Conservation (phyloP, 2,329 filamentous ascomycete species). For the Leptographium procerum region DNA sequence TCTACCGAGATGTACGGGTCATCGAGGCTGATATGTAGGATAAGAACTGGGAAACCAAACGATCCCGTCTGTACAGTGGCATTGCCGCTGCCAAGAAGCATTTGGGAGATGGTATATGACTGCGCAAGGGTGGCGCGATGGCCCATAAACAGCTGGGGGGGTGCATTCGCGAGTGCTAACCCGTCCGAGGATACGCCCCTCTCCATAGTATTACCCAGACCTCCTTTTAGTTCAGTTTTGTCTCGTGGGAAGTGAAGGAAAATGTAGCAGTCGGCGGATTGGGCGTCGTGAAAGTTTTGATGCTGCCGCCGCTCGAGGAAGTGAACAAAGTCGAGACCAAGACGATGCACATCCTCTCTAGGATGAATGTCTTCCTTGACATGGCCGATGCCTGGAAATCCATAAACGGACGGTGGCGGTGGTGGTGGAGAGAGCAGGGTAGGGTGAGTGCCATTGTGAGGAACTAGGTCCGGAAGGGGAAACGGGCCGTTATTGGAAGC, state of each 20-base stretch:
- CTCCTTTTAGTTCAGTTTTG: not conserved
- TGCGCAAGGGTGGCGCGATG: conserved; percentile 12
- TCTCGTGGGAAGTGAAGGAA: conserved; percentile 6
- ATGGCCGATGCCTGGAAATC: not conserved
- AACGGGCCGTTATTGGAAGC: conserved; percentile 3
- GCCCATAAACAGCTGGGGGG: conserved; percentile 8
- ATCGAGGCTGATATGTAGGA: conserved; percentile 3
- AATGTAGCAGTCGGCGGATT: conserved; percentile 12
- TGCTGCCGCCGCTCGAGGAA: conserved; percentile 8
- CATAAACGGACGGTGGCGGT: not conserved
- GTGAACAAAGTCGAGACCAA: conserved; percentile 8
- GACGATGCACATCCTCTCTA: not conserved
- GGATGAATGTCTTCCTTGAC: not conserved
- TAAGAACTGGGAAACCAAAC: conserved; percentile 6
- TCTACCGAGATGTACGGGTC: conserved; percentile 10
- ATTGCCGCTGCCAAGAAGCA: conserved; percentile 3
- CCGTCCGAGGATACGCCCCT: no score
- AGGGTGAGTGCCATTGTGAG: conserved; percentile 1
- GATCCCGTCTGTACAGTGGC: conserved; percentile 5
- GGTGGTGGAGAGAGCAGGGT: conserved; percentile 6
- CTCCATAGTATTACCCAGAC: no score
- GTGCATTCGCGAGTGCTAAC: not conserved
- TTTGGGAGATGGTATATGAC: conserved; percentile 11
- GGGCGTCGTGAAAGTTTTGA: conserved; percentile 5
- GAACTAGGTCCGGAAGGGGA: not conserved